Base-by-base conservation (phyloP, 2,329 filamentous ascomycete genomes). In the Fusarium liriodendri region DNA sequence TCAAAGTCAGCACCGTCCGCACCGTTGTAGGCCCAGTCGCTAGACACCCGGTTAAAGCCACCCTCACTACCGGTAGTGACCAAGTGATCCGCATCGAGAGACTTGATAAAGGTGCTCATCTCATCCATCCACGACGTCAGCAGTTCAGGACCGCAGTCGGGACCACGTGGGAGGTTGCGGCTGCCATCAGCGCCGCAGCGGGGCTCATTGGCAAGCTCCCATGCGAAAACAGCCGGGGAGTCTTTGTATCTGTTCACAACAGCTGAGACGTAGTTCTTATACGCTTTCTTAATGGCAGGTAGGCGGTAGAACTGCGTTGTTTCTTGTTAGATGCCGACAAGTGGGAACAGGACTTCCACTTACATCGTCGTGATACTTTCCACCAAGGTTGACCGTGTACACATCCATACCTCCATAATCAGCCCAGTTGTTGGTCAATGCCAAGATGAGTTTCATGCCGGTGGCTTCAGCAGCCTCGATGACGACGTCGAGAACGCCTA, bases 201-300 rank as follows among this genome's bases (percentile, higher is more conserved):
- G 22, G 85, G 85, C 69, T 93, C 91, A 73, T 93, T 93, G 66
- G 85, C 89, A 2, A 93, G 83, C 76, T 93, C 91, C 91, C 91
- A 93, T 0, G 90, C 89, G 72, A 93, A 89, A 55, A 93, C 86
- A 0, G 91, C 87, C 0, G 88, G 82, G 0, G 89, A 91, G 70
- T 85, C 83, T 54, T 84, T 87, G 82, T 92, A 93, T 13, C 91
- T 85, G 22, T 82, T 87, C 3, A 93, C 87, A 8, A 93, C 85
- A 0, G 84, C 83, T 58, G 87, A 83, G 77, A 93, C 87, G 78
- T 93, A 94, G 57, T 83, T 85, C 74, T 89, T 89, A 77, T 83
- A 89, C 1, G 86, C 86, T 4, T 83, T 79, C 75, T 88, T 88
- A 79, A 89, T 89, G 29, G 80, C 80, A 14, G 87, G 86, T 0